phyloP scores from a whole-genome alignment of 2,329 filamentous ascomycete genomes.

The Colletotrichum tabaci region DNA sequence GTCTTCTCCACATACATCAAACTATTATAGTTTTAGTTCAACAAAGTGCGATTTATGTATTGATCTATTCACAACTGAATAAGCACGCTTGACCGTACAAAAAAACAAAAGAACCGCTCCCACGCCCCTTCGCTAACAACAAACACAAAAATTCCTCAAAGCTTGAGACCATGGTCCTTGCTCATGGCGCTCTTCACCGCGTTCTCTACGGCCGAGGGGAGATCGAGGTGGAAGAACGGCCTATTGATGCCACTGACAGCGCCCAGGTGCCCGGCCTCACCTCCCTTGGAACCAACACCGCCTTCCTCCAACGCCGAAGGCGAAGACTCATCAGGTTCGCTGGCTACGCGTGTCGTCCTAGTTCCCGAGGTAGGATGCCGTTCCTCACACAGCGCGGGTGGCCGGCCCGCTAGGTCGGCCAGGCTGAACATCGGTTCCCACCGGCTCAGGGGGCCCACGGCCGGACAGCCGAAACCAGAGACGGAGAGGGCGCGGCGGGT shows the following conservation, averaged over 20 bases:
- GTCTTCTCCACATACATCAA: no score
- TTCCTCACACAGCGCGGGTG: conserved; percentile 2
- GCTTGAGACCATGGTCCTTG: not conserved
- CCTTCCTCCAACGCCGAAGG: conserved; percentile 18
- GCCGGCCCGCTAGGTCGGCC: conserved; percentile 41
- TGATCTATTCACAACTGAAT: no score
- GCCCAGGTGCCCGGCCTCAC: conserved; percentile 2
- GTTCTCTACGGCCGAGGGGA: conserved; percentile 58
- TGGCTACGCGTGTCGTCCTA: not conserved
- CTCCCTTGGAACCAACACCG: not conserved
- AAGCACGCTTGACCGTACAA: not conserved
- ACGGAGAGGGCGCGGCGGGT: conserved; percentile 68
- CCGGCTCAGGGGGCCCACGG: not conserved
- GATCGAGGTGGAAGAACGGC: conserved; percentile 64
- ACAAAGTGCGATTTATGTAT: no score
- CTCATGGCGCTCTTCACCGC: conserved; percentile 45
- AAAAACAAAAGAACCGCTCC: not conserved
- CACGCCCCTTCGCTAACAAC: no score
- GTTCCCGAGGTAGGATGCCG: rapidly evolving
- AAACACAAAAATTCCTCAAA: not conserved
- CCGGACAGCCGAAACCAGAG: conserved; percentile 68
- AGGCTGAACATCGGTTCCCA: conserved; percentile 44
- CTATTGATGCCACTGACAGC: conserved; percentile 58
- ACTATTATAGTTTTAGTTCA: no score
- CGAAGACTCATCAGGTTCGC: not conserved